Evolutionary conservation across 345 rosid species (phyloP).

Genomic region (Citrus trifoliata): DNA sequence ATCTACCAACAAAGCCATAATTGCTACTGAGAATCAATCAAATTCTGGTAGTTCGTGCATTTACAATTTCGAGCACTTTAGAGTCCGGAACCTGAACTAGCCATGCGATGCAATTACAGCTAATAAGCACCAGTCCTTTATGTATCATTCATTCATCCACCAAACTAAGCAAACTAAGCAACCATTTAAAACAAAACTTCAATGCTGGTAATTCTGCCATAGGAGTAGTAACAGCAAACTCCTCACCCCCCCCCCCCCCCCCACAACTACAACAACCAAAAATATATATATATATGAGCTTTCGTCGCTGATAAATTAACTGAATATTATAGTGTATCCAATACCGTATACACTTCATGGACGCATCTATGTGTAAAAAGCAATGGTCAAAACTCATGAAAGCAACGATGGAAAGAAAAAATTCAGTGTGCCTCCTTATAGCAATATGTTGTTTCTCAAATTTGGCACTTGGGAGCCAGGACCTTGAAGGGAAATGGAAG

Average conservation of each 20-base stretch:
- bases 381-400: background rate
- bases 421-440: background rate
- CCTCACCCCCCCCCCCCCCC: no score
- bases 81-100: background rate
- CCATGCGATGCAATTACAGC: background rate
- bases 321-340: background rate
- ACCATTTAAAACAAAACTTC: background rate
- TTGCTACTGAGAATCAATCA: background rate
- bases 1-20: background rate
- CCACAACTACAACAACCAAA: background rate
- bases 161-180: no score
- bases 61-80: background rate
- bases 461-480: background rate
- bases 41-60: background rate
- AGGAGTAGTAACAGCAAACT: no score
- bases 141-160: background rate
- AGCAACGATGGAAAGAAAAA: constrained; percentile 14
- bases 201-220: background rate
- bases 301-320: background rate
- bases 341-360: background rate
- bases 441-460: constrained; percentile 2
- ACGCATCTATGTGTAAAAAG: background rate
- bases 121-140: background rate
- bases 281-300: background rate
- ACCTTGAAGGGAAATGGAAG: constrained; percentile 23